Evolutionary conservation across 1,284 basidiomycete species (phyloP).

Genomic region (Puccinia coronata): DNA sequence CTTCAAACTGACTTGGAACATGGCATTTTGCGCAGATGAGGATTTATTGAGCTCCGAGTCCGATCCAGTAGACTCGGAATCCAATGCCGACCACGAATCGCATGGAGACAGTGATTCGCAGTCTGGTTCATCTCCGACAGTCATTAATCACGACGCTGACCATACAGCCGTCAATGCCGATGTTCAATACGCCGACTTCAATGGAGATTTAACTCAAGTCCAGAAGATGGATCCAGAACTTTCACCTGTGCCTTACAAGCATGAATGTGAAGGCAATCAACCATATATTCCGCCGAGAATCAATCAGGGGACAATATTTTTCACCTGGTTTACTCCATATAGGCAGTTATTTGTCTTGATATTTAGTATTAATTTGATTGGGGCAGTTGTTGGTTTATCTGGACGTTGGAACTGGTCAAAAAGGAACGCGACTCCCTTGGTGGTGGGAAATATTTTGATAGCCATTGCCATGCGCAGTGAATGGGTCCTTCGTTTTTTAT

Average conservation of each 20-base stretch:
- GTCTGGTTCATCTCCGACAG: not conserved
- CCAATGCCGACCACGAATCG: not conserved
- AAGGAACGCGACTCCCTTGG: constrained; percentile 53
- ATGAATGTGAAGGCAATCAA: not conserved
- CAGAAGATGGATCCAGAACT: not conserved
- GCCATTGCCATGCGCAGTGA: constrained; percentile 67
- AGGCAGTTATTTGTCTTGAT: constrained; percentile 23
- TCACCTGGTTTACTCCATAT: constrained; percentile 39
- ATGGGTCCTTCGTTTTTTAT: constrained; percentile 67
- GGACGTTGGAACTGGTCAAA: constrained; percentile 17
- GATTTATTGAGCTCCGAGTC: too few species aligned
- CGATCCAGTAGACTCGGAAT: not conserved
- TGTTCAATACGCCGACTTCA: not conserved
- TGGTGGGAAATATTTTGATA: constrained; percentile 66
- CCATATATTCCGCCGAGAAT: not conserved
- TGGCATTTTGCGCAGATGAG: not conserved
- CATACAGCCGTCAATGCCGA: not conserved
- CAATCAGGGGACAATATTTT: not conserved
- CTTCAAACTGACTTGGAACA: not conserved
- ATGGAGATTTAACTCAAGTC: not conserved
- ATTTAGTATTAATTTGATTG: not conserved
- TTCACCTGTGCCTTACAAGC: too few species aligned
- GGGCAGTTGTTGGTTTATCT: not conserved
- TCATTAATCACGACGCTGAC: not conserved
- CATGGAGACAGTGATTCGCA: not conserved